Base-by-base conservation (phyloP, 805 yeast species). In the Debaryomyces castellii region DNA sequence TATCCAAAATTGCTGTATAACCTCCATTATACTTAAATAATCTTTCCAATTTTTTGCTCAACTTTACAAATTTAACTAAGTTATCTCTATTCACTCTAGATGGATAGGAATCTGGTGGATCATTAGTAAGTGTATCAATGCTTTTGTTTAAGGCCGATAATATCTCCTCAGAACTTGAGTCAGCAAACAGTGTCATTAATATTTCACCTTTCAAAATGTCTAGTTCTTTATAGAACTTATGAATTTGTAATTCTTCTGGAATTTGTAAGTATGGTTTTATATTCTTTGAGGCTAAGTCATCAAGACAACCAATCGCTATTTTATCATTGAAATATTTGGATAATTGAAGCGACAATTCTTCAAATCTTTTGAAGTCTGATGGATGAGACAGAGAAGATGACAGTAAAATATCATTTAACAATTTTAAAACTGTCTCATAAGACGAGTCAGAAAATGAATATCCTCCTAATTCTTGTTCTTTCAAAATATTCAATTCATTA, bases 1-100 rank as follows among this genome's bases (percentile, higher is more conserved):
- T 67, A 54, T 84, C 89, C 54, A 84, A 71, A 10, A 80, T 71
- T 43, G 77, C 77, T 2, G 83, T 69, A 52, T 81, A 77, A 1
- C 83, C 85, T 14, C 85, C 84, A 53, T 84, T 83, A 27, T 78
- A 52, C 14, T 64, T 60, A 59, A 27, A 82, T 66, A 46, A 70
- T 55, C 52, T 25, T 2, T 45, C 39, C 41, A 61, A 50, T n/a
- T 52, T 43, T 10, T 49, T 50, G 28, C 51, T 38, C 40, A 61
- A 46, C 17, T 52, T 54, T 12, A 53, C 48, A 40, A 54, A 55
- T 28, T 43, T 40, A 23, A 41, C 41, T 3, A 51, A 40, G n/a
- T 55, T 53, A 9, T 39, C 42, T 7, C 49, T 39, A 17, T 48
- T 48, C 34, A 59, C 30, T 17, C 52, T 27, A 3, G 59, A 44